Percentiles rank a stretch among this genome's conserved stretches.
These are phyloP conservation scores for Chlorella ohadii DNA, from an alignment of 139 green algal species.

Conservation along the genomic window DNA sequence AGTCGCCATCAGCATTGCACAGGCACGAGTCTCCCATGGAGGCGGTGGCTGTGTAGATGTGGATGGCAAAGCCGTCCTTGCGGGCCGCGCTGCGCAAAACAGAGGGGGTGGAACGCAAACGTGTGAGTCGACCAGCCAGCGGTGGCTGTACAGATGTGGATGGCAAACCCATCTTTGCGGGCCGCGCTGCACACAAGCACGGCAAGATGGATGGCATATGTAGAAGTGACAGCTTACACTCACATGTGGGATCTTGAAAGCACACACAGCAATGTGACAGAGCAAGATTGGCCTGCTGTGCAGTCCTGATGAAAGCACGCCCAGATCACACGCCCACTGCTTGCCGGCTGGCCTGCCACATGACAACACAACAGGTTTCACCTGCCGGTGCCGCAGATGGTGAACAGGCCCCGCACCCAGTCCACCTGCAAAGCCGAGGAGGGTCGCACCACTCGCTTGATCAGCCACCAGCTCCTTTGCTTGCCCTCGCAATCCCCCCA, in stretches of 20 bases:
- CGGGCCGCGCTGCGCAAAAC: constrained; percentile 55
- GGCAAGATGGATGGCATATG: neutral
- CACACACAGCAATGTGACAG: too few species aligned
- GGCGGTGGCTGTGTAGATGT: constrained; percentile 82
- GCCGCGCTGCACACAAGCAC: constrained; percentile 55
- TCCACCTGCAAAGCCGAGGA: constrained; percentile 63
- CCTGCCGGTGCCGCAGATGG: constrained; percentile 87
- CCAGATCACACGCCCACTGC: too few species aligned
- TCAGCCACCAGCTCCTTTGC: too few species aligned
- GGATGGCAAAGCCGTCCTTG: constrained; percentile 93
- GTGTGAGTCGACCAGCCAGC: neutral
- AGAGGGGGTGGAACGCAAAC: neutral
- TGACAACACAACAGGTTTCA: too few species aligned
- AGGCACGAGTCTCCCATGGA: constrained; percentile 84
- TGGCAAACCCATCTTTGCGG: constrained; percentile 87
- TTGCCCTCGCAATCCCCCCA: too few species aligned
- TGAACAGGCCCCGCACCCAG: constrained; percentile 88
- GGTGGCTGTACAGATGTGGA: constrained; percentile 89
- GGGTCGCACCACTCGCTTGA: too few species aligned
- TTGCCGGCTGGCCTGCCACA: too few species aligned
- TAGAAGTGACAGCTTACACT: too few species aligned
- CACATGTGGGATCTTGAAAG: too few species aligned
- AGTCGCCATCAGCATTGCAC: constrained; percentile 93
- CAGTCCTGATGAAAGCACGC: too few species aligned
- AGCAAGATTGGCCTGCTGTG: too few species aligned